Percentiles rank a stretch among this genome's conserved stretches.
These are phyloP conservation scores for Aspergillus glaucus DNA, from an alignment of 2,329 filamentous ascomycete genomes.

Conservation along the genomic window DNA sequence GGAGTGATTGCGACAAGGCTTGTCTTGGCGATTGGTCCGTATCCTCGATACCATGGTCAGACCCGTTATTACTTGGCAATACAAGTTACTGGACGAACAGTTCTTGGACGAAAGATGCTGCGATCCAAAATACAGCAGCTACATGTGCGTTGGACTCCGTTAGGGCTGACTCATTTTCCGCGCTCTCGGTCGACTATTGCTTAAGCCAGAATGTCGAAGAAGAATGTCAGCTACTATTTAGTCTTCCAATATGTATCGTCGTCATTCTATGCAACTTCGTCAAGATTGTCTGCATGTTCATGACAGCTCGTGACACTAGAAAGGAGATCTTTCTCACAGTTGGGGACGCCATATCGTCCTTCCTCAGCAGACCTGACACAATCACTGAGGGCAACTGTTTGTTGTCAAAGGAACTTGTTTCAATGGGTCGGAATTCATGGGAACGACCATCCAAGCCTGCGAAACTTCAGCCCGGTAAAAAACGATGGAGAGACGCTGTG, in stretches of 20 bases:
- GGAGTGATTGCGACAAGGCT: neutral
- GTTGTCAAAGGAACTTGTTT: neutral
- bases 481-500: too few species aligned
- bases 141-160: neutral
- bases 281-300: conserved; percentile 4
- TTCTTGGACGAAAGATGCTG: neutral
- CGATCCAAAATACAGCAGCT: neutral
- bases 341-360: conserved; percentile 34
- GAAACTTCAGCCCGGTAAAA: too few species aligned
- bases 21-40: neutral
- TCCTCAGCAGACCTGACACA: conserved; percentile 24
- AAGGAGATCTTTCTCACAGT: conserved; percentile 15
- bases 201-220: neutral
- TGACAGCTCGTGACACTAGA: neutral
- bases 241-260: neutral
- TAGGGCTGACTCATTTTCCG: neutral
- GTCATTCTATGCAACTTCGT: conserved; percentile 2
- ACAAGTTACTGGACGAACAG: neutral
- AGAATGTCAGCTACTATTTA: conserved; percentile 2
- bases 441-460: too few species aligned
- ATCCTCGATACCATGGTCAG: neutral
- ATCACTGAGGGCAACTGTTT: neutral
- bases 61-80: neutral
- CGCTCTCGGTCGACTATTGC: neutral
- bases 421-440: too few species aligned